Evolutionary conservation across 768 basidiomycete species (phyloP).

Genomic region (Boletus rubroflammeus): DNA sequence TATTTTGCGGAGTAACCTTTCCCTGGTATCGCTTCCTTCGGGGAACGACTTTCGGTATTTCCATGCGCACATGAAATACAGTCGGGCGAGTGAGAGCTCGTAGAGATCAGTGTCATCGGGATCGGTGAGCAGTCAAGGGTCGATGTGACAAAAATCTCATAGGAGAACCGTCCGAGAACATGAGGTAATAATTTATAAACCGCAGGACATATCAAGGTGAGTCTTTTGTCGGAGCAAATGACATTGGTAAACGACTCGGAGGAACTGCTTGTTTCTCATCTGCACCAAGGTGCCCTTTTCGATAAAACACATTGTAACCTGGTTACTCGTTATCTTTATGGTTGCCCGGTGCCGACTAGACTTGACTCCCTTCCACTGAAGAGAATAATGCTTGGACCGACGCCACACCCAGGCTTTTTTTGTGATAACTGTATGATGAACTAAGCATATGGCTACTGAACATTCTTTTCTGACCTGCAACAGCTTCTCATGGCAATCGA

Average conservation of each 20-base stretch:
- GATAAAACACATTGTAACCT: too few species aligned
- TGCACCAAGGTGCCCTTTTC: too few species aligned
- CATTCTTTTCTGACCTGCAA: background rate
- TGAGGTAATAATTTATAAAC: too few species aligned
- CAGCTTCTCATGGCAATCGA: background rate
- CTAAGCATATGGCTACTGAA: background rate
- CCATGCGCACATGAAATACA: constrained; percentile 70
- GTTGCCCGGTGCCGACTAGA: background rate
- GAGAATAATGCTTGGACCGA: background rate
- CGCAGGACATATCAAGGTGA: too few species aligned
- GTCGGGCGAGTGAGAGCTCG: constrained; percentile 59
- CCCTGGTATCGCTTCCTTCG: constrained; percentile 51
- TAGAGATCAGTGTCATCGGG: constrained; percentile 73
- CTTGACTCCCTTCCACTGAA: background rate
- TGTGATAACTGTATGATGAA: background rate
- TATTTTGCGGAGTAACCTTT: constrained; percentile 53
- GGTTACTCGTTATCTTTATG: background rate
- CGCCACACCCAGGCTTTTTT: background rate
- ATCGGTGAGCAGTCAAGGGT: constrained; percentile 43
- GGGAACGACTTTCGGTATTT: constrained; percentile 67
- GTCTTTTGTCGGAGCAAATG: too few species aligned
- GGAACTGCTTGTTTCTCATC: too few species aligned
- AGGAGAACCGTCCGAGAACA: too few species aligned
- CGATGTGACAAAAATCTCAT: too few species aligned
- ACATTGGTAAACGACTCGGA: too few species aligned